phyloP scores from a whole-genome alignment of 23 red algal genomes.

The Gracilaria gracilis region DNA sequence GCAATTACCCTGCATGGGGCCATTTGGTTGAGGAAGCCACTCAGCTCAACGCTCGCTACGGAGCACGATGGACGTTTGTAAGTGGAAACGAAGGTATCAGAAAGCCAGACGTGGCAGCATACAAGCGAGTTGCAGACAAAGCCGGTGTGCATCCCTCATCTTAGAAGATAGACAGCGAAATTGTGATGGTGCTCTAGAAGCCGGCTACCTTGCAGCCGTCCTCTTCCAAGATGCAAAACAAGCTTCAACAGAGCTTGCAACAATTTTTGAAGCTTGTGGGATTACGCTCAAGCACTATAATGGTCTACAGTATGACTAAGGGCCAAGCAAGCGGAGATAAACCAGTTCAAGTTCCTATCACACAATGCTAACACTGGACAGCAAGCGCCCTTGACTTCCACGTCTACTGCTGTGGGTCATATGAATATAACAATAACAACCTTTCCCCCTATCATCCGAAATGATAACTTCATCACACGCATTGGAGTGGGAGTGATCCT shows the following conservation, averaged over 20 bases:
- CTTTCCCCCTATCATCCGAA: conserved; percentile 8
- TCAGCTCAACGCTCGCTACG: conserved; percentile 61
- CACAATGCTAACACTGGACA: conserved; percentile 34
- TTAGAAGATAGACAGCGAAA: conserved; percentile 90
- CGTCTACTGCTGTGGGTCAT: background rate
- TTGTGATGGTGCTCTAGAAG: conserved; percentile 68
- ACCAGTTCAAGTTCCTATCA: conserved; percentile 14
- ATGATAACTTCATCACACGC: background rate
- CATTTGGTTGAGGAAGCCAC: conserved; percentile 79
- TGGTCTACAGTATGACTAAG: background rate
- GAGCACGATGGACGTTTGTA: conserved; percentile 84
- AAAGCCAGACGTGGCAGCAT: conserved; percentile 83
- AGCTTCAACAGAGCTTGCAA: conserved; percentile 19
- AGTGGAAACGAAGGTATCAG: conserved; percentile 84
- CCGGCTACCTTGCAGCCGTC: conserved; percentile 71
- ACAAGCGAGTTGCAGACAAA: conserved; percentile 39
- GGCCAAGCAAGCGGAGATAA: background rate
- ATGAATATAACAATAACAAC: conserved; percentile 25
- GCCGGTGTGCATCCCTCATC: conserved; percentile 40
- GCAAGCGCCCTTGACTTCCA: background rate
- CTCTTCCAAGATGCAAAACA: conserved; percentile 57
- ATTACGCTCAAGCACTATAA: background rate
- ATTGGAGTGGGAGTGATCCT: background rate
- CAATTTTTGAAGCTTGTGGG: conserved; percentile 9
- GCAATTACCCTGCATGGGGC: conserved; percentile 89